These are phyloP conservation scores for Terana coerulea DNA, from an alignment of 768 basidiomycete genomes.

Conservation along the genomic window DNA sequence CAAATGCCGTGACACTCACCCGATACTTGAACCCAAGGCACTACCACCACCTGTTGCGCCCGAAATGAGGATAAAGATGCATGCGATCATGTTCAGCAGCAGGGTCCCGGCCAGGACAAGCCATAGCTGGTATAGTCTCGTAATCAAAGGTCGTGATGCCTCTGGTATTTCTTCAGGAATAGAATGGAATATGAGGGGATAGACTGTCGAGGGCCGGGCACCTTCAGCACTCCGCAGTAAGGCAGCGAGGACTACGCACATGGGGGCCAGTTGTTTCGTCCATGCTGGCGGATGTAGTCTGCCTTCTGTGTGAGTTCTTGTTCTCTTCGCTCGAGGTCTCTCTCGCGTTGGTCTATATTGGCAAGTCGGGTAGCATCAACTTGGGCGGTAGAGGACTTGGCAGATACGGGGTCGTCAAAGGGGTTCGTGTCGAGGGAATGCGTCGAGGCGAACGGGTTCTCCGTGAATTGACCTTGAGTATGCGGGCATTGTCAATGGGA, in stretches of 20 bases:
- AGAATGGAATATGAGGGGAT: conserved; percentile 91
- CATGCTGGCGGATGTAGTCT: conserved; percentile 67
- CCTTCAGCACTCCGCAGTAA: conserved; percentile 6
- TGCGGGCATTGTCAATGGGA: no score
- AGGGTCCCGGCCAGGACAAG: conserved; percentile 81
- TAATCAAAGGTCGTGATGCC: conserved; percentile 72
- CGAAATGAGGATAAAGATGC: conserved; percentile 78
- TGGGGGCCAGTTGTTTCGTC: conserved; percentile 91
- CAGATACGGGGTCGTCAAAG: conserved; percentile 76
- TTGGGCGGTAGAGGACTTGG: conserved; percentile 20
- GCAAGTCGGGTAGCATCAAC: conserved; percentile 43
- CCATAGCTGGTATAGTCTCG: conserved; percentile 91
- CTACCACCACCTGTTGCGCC: conserved; percentile 78
- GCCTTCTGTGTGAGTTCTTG: conserved; percentile 65
- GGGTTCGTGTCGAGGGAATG: conserved; percentile 86
- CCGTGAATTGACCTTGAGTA: conserved; percentile 35
- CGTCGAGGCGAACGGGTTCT: conserved; percentile 84
- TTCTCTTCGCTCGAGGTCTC: conserved; percentile 78
- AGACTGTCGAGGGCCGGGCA: conserved; percentile 63
- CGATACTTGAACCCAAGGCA: conserved; percentile 79
- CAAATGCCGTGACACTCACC: conserved; percentile 45
- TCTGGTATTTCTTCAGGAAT: conserved; percentile 89
- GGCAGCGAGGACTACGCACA: conserved; percentile 48
- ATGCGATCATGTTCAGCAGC: conserved; percentile 86
- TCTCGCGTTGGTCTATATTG: conserved; percentile 74